phyloP scores from a whole-genome alignment of 305 asterid species.

The Fraxinus angustifolia region DNA sequence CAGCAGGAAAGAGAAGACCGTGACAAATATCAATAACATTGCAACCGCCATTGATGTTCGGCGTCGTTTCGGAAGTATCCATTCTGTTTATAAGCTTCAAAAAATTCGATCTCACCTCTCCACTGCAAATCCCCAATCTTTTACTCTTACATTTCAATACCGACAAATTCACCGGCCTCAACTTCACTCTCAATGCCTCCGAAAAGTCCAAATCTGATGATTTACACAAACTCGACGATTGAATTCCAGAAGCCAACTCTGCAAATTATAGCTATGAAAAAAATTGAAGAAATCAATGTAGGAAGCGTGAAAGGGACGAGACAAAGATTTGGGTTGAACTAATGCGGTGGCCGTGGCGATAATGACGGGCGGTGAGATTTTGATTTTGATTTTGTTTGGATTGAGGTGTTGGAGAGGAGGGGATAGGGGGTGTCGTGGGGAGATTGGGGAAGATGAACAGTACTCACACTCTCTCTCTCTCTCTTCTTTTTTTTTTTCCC shows the following conservation, averaged over 20 bases:
- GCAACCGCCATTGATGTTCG: constrained; percentile 31
- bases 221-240: constrained; percentile 29
- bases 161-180: constrained; percentile 34
- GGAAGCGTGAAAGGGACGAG: background rate
- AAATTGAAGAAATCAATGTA: background rate
- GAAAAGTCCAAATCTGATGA: constrained; percentile 26
- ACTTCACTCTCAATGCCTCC: constrained; percentile 26
- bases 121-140: constrained; percentile 34
- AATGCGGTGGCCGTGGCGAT: too few species aligned
- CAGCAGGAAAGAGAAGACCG: too few species aligned
- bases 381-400: too few species aligned
- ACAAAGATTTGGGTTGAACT: background rate
- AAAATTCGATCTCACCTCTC: constrained; percentile 39
- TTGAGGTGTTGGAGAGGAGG: too few species aligned
- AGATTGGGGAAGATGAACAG: too few species aligned
- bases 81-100: constrained; percentile 54
- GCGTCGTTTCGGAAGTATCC: constrained; percentile 51
- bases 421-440: too few species aligned
- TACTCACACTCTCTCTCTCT: too few species aligned
- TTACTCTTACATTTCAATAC: constrained; percentile 14
- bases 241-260: constrained; percentile 10
- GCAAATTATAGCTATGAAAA: background rate
- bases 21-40: constrained; percentile 21
- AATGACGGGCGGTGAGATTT: too few species aligned
- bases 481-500: too few species aligned